Evolutionary conservation across 176 grass and related monocot species (phyloP).

Genomic region (Oryza australiensis): DNA sequence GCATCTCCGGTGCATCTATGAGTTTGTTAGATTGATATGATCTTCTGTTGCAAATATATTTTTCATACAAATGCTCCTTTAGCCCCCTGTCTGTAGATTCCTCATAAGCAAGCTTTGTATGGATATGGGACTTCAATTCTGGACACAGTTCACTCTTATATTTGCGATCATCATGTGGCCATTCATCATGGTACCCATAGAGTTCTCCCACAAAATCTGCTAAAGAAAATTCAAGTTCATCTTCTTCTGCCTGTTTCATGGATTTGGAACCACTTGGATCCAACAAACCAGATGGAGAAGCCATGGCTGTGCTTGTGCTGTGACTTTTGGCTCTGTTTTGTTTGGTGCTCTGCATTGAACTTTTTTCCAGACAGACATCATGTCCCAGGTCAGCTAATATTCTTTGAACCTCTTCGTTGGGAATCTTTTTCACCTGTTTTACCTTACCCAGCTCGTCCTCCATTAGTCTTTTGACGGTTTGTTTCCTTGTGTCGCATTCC

Average conservation of each 20-base stretch:
- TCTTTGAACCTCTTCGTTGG: conserved; percentile 64
- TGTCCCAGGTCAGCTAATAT: conserved; percentile 65
- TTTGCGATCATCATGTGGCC: conserved; percentile 49
- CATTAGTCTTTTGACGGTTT: conserved; percentile 74
- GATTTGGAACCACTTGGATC: conserved; percentile 37
- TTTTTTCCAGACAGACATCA: conserved; percentile 43
- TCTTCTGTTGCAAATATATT: conserved; percentile 34
- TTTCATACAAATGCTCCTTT: conserved; percentile 32
- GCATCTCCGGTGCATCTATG: conserved; percentile 53
- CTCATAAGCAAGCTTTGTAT: conserved; percentile 43
- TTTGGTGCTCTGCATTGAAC: conserved; percentile 29
- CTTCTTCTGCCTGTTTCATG: conserved; percentile 45
- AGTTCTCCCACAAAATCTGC: conserved; percentile 61
- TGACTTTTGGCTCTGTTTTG: conserved; percentile 21
- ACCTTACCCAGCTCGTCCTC: conserved; percentile 60
- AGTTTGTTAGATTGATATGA: conserved; percentile 42
- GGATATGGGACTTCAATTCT: conserved; percentile 48
- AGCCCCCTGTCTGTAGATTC: conserved; percentile 7
- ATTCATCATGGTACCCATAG: conserved; percentile 47
- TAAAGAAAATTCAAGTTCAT: conserved; percentile 55
- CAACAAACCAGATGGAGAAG: conserved; percentile 19
- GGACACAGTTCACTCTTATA: conserved; percentile 46
- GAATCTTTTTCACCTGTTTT: conserved; percentile 64
- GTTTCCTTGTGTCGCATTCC: conserved; percentile 34
- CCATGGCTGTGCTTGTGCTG: not conserved